A percentile compares a stretch with the other conserved stretches of the same genome.
These are phyloP conservation scores for Fusarium newnesense DNA, from an alignment of 2,329 filamentous ascomycete genomes.

Conservation along the genomic window DNA sequence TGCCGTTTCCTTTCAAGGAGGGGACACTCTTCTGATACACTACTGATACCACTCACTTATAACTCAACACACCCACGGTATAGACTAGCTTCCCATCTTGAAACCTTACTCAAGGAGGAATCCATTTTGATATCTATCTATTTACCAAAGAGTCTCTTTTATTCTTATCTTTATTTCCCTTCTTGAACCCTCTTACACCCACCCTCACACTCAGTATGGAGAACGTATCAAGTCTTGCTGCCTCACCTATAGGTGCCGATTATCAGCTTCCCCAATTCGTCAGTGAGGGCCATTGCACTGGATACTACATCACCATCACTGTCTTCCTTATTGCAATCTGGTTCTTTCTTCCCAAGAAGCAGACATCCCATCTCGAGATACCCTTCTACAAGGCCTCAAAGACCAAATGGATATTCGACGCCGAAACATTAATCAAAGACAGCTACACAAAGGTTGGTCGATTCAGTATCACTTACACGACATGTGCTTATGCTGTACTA, in stretches of 20 bases:
- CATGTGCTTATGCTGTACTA: slow-evolving; percentile 42
- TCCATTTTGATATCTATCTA: slow-evolving; percentile 12
- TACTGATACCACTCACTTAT: slow-evolving; percentile 34
- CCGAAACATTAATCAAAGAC: slow-evolving; percentile 58
- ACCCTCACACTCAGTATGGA: slow-evolving; percentile 28
- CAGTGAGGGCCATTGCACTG: slow-evolving; percentile 47
- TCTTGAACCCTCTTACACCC: neutral
- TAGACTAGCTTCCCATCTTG: slow-evolving; percentile 6
- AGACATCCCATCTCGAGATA: slow-evolving; percentile 47
- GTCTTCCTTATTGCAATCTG: slow-evolving; percentile 52
- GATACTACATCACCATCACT: slow-evolving; percentile 55
- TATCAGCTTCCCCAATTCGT: slow-evolving; percentile 36
- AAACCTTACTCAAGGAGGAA: neutral
- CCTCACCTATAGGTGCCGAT: slow-evolving; percentile 27
- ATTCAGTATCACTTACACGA: neutral
- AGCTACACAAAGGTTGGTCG: slow-evolving; percentile 59
- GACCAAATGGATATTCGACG: slow-evolving; percentile 62
- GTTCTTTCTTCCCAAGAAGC: slow-evolving; percentile 51
- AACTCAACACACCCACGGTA: slow-evolving; percentile 17
- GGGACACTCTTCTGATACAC: slow-evolving; percentile 30
- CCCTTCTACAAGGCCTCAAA: slow-evolving; percentile 61
- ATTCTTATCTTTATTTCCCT: neutral
- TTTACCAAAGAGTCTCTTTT: slow-evolving; percentile 10
- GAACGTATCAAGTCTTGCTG: slow-evolving; percentile 34
- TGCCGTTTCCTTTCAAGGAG: slow-evolving; percentile 14